These are phyloP conservation scores for Sporothrix mexicana DNA, from an alignment of 2,329 filamentous ascomycete species.

Conservation along the genomic window DNA sequence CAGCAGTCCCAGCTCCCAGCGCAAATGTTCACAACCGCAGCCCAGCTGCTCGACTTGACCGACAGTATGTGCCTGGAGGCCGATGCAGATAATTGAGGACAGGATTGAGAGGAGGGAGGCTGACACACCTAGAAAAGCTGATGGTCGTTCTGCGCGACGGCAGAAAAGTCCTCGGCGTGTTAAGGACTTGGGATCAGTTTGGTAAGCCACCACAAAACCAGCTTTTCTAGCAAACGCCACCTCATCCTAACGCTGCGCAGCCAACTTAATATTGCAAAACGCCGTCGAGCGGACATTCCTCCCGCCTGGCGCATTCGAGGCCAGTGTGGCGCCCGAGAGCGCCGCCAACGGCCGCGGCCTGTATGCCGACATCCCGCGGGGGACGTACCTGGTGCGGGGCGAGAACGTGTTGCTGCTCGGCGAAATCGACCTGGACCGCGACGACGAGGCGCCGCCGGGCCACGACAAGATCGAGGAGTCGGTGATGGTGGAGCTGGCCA, in stretches of 20 bases:
- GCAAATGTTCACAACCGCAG: conserved; percentile 98
- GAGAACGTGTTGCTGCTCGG: conserved; percentile 97
- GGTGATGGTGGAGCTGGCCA: conserved; percentile 70
- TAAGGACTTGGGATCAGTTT: conserved; percentile 97
- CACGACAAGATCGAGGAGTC: conserved; percentile 60
- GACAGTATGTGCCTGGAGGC: conserved; percentile 74
- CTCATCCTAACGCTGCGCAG: conserved; percentile 53
- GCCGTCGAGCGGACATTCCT: conserved; percentile 89
- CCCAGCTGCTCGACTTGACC: conserved; percentile 92
- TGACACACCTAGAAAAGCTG: conserved; percentile 75
- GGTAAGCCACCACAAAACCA: conserved; percentile 58
- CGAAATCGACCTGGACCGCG: conserved; percentile 95
- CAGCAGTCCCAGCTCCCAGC: conserved; percentile 73
- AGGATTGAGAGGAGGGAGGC: background rate
- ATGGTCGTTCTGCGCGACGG: conserved; percentile 91
- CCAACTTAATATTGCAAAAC: conserved; percentile 92
- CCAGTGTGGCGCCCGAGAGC: conserved; percentile 41
- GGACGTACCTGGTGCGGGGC: conserved; percentile 89
- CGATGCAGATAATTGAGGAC: too few relatives aligned
- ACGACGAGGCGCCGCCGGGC: conserved; percentile 80
- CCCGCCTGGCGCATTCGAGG: conserved; percentile 51
- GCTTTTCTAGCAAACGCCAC: background rate
- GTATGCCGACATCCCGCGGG: conserved; percentile 84
- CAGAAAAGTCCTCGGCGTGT: conserved; percentile 87
- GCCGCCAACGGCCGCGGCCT: conserved; percentile 54